Percentiles rank a stretch among this genome's conserved stretches.
Evolutionary conservation across 2,329 filamentous ascomycete species (phyloP).

Genomic region (Pseudogymnoascus sp.): DNA sequence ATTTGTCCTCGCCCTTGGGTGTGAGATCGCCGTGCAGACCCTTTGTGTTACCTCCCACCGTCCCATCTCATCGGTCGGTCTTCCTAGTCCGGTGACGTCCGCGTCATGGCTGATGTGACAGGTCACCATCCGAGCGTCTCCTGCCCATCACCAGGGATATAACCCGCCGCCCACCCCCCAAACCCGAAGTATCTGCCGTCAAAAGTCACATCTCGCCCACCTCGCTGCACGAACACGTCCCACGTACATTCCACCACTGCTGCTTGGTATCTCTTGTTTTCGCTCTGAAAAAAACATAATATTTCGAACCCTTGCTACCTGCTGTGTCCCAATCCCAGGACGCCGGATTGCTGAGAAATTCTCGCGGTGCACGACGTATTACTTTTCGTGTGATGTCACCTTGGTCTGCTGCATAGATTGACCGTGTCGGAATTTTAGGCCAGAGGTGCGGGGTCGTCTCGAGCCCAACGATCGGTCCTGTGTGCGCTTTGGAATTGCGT

Average conservation of each 20-base stretch:
- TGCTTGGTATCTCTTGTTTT: neutral
- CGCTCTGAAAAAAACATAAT: too few species aligned
- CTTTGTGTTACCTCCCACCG: neutral
- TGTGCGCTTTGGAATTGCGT: neutral
- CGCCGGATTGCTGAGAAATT: neutral
- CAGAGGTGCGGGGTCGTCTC: neutral
- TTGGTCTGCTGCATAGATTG: neutral
- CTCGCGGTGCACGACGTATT: neutral
- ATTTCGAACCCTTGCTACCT: neutral
- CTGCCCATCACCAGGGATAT: neutral
- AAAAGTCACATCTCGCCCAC: slow-evolving; percentile 4
- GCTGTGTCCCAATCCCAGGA: slow-evolving; percentile 4
- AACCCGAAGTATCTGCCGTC: neutral
- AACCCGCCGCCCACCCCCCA: neutral
- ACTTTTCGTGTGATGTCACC: slow-evolving; percentile 4
- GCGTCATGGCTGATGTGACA: neutral
- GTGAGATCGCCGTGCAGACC: neutral
- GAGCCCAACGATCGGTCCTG: neutral
- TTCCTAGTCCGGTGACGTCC: neutral
- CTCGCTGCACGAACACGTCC: slow-evolving; percentile 4
- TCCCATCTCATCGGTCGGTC: neutral
- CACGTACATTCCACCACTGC: neutral
- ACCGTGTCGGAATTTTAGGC: neutral
- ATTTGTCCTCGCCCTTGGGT: neutral
- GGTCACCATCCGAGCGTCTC: neutral